A percentile compares a stretch with the other conserved stretches of the same genome.
These are phyloP conservation scores for Phytophthora kernoviae DNA, from an alignment of 352 stramenopile species.

Conservation along the genomic window DNA sequence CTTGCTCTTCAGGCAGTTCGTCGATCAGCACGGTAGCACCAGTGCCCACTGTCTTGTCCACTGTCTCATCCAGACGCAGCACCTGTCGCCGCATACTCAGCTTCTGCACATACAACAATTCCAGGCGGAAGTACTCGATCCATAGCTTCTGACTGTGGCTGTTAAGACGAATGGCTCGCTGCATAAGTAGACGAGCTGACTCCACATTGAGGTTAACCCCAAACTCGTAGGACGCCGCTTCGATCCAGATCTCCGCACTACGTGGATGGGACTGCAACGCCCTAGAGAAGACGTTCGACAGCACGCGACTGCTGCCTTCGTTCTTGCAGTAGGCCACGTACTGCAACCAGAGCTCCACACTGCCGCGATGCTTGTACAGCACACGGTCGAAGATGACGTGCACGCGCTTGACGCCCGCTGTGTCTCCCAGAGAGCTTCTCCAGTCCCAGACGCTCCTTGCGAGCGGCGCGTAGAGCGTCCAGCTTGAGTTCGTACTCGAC, in stretches of 20 bases:
- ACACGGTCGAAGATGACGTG: conserved; percentile 89
- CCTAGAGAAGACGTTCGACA: conserved; percentile 83
- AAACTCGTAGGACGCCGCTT: conserved; percentile 92
- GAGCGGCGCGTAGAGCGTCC: conserved; percentile 84
- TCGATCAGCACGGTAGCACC: conserved; percentile 60
- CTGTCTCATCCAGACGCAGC: conserved; percentile 64
- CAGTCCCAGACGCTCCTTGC: conserved; percentile 76
- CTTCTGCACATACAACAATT: conserved; percentile 92
- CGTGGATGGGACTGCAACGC: conserved; percentile 89
- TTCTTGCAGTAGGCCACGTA: conserved; percentile 89
- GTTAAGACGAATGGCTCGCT: conserved; percentile 93
- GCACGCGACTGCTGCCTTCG: conserved; percentile 66
- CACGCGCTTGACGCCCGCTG: conserved; percentile 67
- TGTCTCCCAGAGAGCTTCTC: conserved; percentile 82
- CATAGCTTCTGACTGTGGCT: conserved; percentile 80
- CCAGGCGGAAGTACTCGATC: conserved; percentile 91
- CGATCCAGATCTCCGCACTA: conserved; percentile 89
- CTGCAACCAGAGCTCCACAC: conserved; percentile 91
- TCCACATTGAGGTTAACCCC: conserved; percentile 84
- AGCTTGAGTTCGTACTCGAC: conserved; percentile 94
- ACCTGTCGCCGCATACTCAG: conserved; percentile 81
- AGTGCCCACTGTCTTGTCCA: conserved; percentile 21
- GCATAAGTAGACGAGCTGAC: conserved; percentile 90
- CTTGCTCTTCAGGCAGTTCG: conserved; percentile 59
- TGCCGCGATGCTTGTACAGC: conserved; percentile 88